Conservation (phyloP, 83 land plant species). For the Thuja plicata region DNA sequence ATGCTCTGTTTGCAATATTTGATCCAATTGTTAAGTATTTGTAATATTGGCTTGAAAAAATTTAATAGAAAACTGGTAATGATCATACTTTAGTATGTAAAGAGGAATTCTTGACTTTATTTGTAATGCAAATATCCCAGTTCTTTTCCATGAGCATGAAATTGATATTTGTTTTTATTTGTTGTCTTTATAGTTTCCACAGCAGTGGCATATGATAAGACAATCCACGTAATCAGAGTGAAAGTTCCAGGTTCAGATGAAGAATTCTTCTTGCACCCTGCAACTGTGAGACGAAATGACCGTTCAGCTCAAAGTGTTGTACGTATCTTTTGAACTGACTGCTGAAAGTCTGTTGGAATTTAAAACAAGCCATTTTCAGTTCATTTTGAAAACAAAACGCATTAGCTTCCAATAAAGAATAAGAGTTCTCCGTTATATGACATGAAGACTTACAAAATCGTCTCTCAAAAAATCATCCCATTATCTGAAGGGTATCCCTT, state of each 20-base stretch:
- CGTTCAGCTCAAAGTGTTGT: conserved; percentile 98
- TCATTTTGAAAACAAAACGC: neutral
- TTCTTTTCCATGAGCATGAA: neutral
- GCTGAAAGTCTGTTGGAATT: conserved; percentile 10
- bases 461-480: neutral
- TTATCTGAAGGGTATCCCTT: neutral
- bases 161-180: conserved; percentile 6
- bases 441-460: neutral
- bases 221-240: conserved; percentile 75
- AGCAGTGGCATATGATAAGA: conserved; percentile 83
- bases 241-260: conserved; percentile 91
- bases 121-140: conserved; percentile 6
- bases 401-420: neutral
- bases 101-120: neutral
- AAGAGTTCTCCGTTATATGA: neutral
- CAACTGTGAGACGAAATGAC: conserved; percentile 94
- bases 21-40: neutral
- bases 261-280: conserved; percentile 92
- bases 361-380: neutral
- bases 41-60: neutral
- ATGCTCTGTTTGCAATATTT: neutral
- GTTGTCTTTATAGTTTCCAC: conserved; percentile 72
- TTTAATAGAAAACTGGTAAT: neutral
- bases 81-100: neutral
- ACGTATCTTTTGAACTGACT: conserved; percentile 22